These are phyloP conservation scores for Aspergillus awamori DNA, from an alignment of 2,329 filamentous ascomycete species.

Conservation along the genomic window DNA sequence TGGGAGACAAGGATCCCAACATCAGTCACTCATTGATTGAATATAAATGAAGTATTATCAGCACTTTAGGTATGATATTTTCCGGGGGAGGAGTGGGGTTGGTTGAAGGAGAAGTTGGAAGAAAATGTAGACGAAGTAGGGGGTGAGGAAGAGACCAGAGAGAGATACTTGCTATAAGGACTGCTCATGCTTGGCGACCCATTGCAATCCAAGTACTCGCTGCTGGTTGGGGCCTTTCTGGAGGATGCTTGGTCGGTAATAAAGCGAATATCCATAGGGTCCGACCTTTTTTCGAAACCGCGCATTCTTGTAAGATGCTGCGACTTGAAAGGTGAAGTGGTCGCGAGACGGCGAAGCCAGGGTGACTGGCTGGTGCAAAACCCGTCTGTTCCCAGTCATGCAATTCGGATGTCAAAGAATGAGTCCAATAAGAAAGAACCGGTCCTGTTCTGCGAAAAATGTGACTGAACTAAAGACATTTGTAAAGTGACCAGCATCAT, in stretches of 20 bases:
- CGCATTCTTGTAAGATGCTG: not conserved
- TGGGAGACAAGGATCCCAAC: conserved; percentile 5
- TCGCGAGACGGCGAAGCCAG: not conserved
- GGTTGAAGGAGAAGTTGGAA: not conserved
- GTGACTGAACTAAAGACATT: no score
- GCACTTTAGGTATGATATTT: not conserved
- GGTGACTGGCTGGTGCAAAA: not conserved
- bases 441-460: no score
- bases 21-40: conserved; percentile 18
- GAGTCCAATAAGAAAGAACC: no score
- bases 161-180: not conserved
- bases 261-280: not conserved
- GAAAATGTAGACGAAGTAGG: not conserved
- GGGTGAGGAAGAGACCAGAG: not conserved
- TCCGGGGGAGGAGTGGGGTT: not conserved
- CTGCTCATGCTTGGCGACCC: not conserved
- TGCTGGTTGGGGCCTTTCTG: not conserved
- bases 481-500: no score
- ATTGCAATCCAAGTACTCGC: not conserved
- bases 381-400: not conserved
- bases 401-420: not conserved
- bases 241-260: not conserved
- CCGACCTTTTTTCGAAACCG: not conserved
- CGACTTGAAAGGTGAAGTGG: not conserved
- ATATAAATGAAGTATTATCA: not conserved